Conservation (phyloP, 2,329 filamentous ascomycete genomes). For the Alternaria alternata region DNA sequence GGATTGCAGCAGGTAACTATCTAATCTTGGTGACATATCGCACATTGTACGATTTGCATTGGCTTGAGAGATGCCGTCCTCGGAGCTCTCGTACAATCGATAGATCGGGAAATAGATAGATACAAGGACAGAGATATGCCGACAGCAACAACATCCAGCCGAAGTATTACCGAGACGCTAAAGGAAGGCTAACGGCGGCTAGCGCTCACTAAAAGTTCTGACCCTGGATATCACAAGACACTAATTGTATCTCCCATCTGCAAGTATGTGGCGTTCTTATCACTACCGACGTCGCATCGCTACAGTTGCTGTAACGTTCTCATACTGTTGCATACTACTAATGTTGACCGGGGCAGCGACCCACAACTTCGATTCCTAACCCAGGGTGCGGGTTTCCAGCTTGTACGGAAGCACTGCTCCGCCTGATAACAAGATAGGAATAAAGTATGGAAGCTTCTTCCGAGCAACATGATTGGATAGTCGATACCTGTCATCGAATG, state of each 20-base stretch:
- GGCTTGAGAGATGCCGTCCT: background rate
- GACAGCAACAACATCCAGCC: background rate
- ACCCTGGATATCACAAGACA: background rate
- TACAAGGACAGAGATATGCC: background rate
- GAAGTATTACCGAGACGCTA: background rate
- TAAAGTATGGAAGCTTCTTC: background rate
- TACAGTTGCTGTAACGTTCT: background rate
- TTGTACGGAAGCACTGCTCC: background rate
- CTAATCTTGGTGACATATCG: background rate
- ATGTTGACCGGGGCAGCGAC: background rate
- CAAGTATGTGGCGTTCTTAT: background rate
- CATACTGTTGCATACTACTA: background rate
- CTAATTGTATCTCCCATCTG: slow-evolving; percentile 2
- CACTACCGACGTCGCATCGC: background rate
- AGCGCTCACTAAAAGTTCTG: background rate
- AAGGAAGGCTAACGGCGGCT: background rate
- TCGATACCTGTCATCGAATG: background rate
- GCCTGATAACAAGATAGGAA: background rate
- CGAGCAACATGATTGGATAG: background rate
- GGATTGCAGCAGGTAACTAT: background rate
- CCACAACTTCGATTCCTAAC: background rate
- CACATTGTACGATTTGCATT: background rate
- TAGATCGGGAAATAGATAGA: background rate
- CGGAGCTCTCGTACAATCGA: background rate
- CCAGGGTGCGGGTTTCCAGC: background rate